Evolutionary conservation across 257 asterid species (phyloP).

Genomic region (Avicennia marina): DNA sequence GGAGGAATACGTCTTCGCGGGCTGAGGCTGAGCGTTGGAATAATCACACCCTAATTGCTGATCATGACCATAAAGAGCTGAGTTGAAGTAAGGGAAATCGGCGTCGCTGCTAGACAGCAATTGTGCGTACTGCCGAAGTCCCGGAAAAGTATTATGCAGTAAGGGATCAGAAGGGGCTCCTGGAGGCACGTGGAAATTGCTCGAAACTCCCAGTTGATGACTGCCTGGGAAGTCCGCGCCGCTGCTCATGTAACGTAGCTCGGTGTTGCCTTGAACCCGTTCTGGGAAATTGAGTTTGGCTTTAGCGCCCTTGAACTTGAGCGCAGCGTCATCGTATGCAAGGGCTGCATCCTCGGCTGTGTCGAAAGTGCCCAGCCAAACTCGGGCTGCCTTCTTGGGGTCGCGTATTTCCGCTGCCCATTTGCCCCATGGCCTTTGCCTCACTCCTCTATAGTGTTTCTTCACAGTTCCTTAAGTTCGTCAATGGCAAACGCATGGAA

Average conservation of each 20-base stretch:
- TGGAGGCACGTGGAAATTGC: not conserved
- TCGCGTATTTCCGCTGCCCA: conserved; percentile 92
- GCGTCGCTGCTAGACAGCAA: conserved; percentile 62
- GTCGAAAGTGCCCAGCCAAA: conserved; percentile 82
- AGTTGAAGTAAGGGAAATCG: conserved; percentile 47
- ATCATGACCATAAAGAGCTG: conserved; percentile 36
- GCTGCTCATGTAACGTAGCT: conserved; percentile 8
- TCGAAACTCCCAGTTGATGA: not conserved
- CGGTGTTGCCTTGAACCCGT: conserved; percentile 45
- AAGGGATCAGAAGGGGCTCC: conserved; percentile 13
- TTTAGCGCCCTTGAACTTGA: conserved; percentile 75
- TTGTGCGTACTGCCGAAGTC: conserved; percentile 66
- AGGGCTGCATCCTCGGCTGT: conserved; percentile 88
- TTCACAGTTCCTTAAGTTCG: conserved; percentile 30
- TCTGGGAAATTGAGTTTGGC: conserved; percentile 88
- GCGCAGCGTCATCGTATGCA: conserved; percentile 90
- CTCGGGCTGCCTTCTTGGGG: conserved; percentile 78
- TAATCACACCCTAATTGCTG: conserved; percentile 24
- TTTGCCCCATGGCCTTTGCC: conserved; percentile 92
- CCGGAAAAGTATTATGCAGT: conserved; percentile 45
- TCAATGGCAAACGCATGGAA: not conserved
- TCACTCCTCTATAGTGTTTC: conserved; percentile 70
- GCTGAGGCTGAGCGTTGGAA: not conserved
- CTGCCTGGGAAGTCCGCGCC: not conserved
- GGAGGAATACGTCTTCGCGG: conserved; percentile 1